Evolutionary conservation across 148 eudicot genomes (phyloP).

Genomic region (Vaccinium darrowii): DNA sequence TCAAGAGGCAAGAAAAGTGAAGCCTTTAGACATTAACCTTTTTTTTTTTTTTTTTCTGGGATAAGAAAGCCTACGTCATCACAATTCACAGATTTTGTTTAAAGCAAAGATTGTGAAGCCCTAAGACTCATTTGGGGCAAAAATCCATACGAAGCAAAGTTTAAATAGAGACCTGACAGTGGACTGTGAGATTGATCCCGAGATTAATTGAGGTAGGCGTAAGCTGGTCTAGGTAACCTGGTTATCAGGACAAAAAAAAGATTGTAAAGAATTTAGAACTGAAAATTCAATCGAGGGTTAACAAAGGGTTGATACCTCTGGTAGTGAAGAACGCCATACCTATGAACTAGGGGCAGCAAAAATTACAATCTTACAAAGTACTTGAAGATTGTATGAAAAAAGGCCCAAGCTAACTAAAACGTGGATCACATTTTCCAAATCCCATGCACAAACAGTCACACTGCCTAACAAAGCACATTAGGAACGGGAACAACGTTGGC

Average conservation of each 20-base stretch:
- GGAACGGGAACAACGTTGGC: too few species aligned
- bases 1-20: background rate
- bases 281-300: background rate
- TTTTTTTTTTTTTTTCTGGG: too few species aligned
- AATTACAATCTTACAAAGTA: background rate
- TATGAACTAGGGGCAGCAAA: background rate
- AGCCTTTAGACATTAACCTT: background rate
- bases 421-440: background rate
- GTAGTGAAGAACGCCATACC: background rate
- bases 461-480: background rate
- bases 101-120: background rate
- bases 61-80: background rate
- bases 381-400: background rate
- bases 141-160: too few species aligned
- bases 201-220: too few species aligned
- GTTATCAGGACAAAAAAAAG: too few species aligned
- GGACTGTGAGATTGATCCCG: too few species aligned
- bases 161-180: too few species aligned
- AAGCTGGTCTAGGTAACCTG: too few species aligned
- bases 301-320: background rate
- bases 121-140: too few species aligned
- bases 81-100: background rate
- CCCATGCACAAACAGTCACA: background rate
- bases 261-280: too few species aligned
- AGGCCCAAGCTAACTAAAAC: background rate